Conservation (phyloP, 2,329 filamentous ascomycete species). For the Diaporthe sp. region DNA sequence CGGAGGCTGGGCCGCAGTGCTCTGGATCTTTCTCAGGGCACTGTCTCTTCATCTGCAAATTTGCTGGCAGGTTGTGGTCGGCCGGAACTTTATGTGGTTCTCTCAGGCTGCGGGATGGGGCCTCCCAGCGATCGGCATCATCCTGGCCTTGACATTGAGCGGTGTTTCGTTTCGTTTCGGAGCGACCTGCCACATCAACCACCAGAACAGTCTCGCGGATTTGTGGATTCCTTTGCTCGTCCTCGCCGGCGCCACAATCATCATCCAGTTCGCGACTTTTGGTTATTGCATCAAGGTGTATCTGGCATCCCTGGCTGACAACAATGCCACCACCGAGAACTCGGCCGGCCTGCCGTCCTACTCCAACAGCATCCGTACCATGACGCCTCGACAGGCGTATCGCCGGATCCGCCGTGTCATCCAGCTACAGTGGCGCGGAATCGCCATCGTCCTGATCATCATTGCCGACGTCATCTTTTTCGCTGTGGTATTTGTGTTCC, state of each 20-base stretch:
- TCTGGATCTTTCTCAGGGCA: slow-evolving; percentile 93
- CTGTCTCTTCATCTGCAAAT: slow-evolving; percentile 96
- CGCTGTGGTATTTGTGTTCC: slow-evolving; percentile 88
- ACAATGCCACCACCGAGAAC: slow-evolving; percentile 76
- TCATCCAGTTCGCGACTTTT: slow-evolving; percentile 88
- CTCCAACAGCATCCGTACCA: slow-evolving; percentile 79
- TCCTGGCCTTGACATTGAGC: slow-evolving; percentile 83
- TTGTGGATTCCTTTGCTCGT: slow-evolving; percentile 92
- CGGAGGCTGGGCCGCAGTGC: slow-evolving; percentile 85
- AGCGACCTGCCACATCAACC: slow-evolving; percentile 93
- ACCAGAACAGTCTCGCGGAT: slow-evolving; percentile 82
- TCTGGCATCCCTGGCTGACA: slow-evolving; percentile 84
- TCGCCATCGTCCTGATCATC: slow-evolving; percentile 90
- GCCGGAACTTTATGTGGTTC: slow-evolving; percentile 89
- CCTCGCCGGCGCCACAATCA: slow-evolving; percentile 80
- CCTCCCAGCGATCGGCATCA: slow-evolving; percentile 81
- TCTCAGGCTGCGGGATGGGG: slow-evolving; percentile 87
- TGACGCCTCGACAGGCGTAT: slow-evolving; percentile 89
- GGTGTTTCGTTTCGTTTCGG: slow-evolving; percentile 97
- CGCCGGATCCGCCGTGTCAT: slow-evolving; percentile 88
- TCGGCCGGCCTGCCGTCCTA: slow-evolving; percentile 80
- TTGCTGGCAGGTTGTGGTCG: slow-evolving; percentile 95
- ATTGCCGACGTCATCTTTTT: slow-evolving; percentile 95
- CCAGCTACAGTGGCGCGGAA: slow-evolving; percentile 93
- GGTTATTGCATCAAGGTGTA: slow-evolving; percentile 97